A percentile compares a stretch with the other conserved stretches of the same genome.
Conservation (phyloP, 805 yeast genomes). For the Saturnispora dispora region DNA sequence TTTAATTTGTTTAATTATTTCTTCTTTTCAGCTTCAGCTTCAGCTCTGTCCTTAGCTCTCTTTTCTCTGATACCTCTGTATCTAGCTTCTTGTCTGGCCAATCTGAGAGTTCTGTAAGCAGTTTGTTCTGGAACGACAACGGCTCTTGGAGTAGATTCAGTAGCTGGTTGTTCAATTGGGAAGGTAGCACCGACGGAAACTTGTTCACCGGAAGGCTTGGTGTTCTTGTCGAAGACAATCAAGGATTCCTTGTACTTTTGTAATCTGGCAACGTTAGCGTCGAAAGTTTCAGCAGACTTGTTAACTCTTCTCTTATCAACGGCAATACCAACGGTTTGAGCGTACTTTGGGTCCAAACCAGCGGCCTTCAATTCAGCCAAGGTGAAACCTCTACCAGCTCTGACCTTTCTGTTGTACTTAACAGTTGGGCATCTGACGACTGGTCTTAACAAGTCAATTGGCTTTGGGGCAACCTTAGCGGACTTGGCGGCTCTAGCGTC, state of each 20-base stretch:
- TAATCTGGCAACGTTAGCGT: conserved; percentile 91
- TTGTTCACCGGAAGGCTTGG: conserved; percentile 73
- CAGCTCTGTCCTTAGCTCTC: conserved; percentile 96
- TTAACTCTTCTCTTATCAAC: conserved; percentile 99
- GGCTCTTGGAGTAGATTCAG: conserved; percentile 79
- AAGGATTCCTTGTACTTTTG: conserved; percentile 93
- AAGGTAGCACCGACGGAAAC: conserved; percentile 65
- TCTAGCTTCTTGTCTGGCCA: conserved; percentile 90
- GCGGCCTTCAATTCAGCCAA: conserved; percentile 97
- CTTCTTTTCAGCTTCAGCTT: conserved; percentile 99
- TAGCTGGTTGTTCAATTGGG: conserved; percentile 80
- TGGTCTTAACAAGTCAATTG: conserved; percentile 93
- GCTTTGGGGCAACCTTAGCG: conserved; percentile 94
- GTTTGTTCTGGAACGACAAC: conserved; percentile 60
- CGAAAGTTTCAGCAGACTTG: conserved; percentile 93
- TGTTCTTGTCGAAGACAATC: conserved; percentile 89
- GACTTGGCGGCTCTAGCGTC: conserved; percentile 88
- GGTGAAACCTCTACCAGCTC: conserved; percentile 99
- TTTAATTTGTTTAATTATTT: conserved; percentile 44
- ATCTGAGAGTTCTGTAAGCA: conserved; percentile 93
- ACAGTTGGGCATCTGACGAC: conserved; percentile 97
- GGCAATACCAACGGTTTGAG: conserved; percentile 97
- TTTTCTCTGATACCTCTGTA: conserved; percentile 94
- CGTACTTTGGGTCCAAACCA: conserved; percentile 87
- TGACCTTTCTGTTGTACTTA: conserved; percentile 98